Evolutionary conservation across 2,329 filamentous ascomycete species (phyloP).

Genomic region (Pseudogymnoascus sp.): DNA sequence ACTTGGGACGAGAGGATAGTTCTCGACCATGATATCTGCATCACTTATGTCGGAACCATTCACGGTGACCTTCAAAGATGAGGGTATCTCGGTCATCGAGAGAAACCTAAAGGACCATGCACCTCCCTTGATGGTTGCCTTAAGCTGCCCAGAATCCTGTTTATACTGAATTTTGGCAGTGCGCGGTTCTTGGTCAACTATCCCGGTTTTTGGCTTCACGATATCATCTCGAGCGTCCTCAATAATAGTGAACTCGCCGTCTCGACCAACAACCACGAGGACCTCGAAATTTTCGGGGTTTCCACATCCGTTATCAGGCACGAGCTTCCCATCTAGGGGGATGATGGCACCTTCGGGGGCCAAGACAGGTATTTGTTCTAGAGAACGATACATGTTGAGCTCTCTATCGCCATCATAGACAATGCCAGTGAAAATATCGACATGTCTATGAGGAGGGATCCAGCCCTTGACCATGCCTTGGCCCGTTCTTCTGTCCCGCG

Average conservation of each 20-base stretch:
- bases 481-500: constrained; percentile 41
- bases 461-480: constrained; percentile 46
- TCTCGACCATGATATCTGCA: background rate
- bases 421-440: constrained; percentile 53
- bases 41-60: constrained; percentile 9
- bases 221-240: constrained; percentile 36
- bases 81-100: background rate
- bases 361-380: constrained; percentile 48
- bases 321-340: constrained; percentile 42
- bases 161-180: background rate
- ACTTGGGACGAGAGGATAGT: background rate
- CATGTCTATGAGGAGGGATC: constrained; percentile 49
- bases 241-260: constrained; percentile 43
- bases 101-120: constrained; percentile 8
- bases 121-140: background rate
- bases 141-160: background rate
- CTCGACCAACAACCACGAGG: constrained; percentile 41
- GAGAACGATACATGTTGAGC: constrained; percentile 44
- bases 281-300: constrained; percentile 46
- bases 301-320: constrained; percentile 41
- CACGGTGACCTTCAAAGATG: background rate
- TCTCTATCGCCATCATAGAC: constrained; percentile 52
- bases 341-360: constrained; percentile 52
- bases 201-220: background rate
- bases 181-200: background rate